Conservation (phyloP, 768 basidiomycete species). For the Naganishia randhawae region DNA sequence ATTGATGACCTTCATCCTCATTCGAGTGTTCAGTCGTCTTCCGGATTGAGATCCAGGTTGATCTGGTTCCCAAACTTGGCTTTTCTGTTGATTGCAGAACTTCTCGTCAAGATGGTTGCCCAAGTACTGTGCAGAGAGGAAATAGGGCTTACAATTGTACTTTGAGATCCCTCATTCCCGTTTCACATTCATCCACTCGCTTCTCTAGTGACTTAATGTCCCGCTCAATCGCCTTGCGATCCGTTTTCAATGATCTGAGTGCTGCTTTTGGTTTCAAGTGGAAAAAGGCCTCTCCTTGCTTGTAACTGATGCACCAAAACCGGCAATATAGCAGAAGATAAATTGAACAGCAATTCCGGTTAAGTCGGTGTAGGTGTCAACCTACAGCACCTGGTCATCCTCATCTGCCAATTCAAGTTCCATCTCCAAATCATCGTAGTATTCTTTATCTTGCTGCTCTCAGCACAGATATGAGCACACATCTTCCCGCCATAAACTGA, state of each 20-base stretch:
- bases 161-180: conserved; percentile 50
- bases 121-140: not conserved
- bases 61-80: conserved; percentile 90
- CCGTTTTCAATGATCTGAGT: conserved; percentile 41
- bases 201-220: conserved; percentile 40
- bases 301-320: conserved; percentile 61
- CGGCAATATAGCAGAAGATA: not conserved
- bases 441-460: conserved; percentile 84
- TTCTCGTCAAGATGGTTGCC: not conserved
- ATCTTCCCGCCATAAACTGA: not conserved
- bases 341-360: not conserved
- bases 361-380: conserved; percentile 14
- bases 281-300: conserved; percentile 82
- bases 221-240: conserved; percentile 38
- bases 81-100: conserved; percentile 53
- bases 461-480: not conserved
- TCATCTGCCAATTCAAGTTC: conserved; percentile 89
- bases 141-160: conserved; percentile 44
- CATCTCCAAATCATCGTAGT: conserved; percentile 78
- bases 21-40: conserved; percentile 28
- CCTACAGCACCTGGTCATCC: conserved; percentile 71
- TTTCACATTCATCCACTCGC: conserved; percentile 45
- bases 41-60: conserved; percentile 67
- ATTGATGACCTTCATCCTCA: no score
- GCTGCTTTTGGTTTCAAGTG: conserved; percentile 70